Percentiles rank a stretch among this genome's conserved stretches.
Evolutionary conservation across 2,329 filamentous ascomycete genomes (phyloP).

Genomic region (Chaetomium sp.): DNA sequence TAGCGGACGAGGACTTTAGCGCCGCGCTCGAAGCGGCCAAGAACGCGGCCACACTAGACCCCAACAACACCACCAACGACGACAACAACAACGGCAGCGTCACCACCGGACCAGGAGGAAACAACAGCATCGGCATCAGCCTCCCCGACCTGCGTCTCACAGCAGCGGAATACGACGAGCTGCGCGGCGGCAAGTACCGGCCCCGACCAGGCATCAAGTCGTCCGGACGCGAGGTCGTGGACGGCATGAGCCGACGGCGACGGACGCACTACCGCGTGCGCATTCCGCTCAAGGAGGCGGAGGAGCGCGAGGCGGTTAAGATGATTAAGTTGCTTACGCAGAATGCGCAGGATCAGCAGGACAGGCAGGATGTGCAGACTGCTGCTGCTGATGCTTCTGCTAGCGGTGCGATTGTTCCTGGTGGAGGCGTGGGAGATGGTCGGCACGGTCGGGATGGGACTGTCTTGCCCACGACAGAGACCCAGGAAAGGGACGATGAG

Average conservation of each 20-base stretch:
- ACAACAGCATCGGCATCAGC: slow-evolving; percentile 31
- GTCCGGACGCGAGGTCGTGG: slow-evolving; percentile 18
- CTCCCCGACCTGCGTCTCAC: slow-evolving; percentile 36
- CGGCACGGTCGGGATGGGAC: no score
- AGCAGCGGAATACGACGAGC: slow-evolving; percentile 30
- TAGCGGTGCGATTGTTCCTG: no score
- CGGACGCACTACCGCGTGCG: slow-evolving; percentile 25
- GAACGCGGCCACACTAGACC: slow-evolving; percentile 3
- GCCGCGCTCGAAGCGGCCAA: slow-evolving; percentile 31
- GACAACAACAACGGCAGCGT: slow-evolving; percentile 22
- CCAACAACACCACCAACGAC: neutral
- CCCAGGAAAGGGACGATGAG: neutral
- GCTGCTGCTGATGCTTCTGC: neutral
- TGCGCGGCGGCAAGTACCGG: slow-evolving; percentile 30
- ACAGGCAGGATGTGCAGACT: neutral
- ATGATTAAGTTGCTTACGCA: slow-evolving; percentile 22
- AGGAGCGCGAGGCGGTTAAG: slow-evolving; percentile 23
- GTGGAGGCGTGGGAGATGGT: no score
- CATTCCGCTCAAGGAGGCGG: slow-evolving; percentile 24
- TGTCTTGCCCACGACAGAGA: neutral
- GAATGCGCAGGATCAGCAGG: slow-evolving; percentile 1
- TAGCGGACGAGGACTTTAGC: slow-evolving; percentile 43
- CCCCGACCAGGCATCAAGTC: slow-evolving; percentile 18
- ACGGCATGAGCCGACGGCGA: slow-evolving; percentile 13
- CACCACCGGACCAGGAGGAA: slow-evolving; percentile 15